Base-by-base conservation (phyloP, 2,329 filamentous ascomycete species). In the Cladosporium sphaerospermum region DNA sequence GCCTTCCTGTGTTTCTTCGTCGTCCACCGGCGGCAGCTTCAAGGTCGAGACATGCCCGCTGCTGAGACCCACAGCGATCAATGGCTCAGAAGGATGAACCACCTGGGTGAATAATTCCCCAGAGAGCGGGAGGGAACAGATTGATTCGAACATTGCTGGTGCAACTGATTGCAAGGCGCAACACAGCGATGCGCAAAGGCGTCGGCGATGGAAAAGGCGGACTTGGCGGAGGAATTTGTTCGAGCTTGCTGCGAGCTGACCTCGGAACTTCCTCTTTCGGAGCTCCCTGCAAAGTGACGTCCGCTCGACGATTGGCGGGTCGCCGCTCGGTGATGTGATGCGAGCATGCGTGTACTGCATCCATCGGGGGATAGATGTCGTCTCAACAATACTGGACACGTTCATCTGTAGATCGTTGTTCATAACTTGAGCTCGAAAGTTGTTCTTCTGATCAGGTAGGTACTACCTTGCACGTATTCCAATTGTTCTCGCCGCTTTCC, bases 41-140 rank as follows among this genome's bases (percentile, higher is more conserved):
- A 89, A 91, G 40, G 85, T 88, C 69, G 95, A 82, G 57, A 97
- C 90, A 69, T 93, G 89, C 55, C 92, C 92, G 52, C 80, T 86
- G 13, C 87, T 84, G 23, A 96, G 79, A 13, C 93, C 93, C 45
- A 96, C 88, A 0, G 90, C 88, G 57, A 99, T 78, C 47, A 99
- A 74, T 11, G 92, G 89, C 67, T 91, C 83, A 1, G 79, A 81
- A 1, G 93, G 91, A 68, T 99, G 93, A 16, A 96, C 76, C 10
- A 86, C 87, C 70, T 95, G 90, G 1, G 89, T 74, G 73, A 99
- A 97, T 63, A 99, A 78, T 66, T 97, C 93, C 54, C 88, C 81
- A 54, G 82, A 81, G 44, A 97, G 82, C 58, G 91, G 90, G 43
- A 97, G 82, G 23, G 88, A 89, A 77, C 92, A 96, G 59, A 95